Evolutionary conservation across 192 early-diverging fungal species (phyloP).

Genomic region (Ambispora gerdemannii): DNA sequence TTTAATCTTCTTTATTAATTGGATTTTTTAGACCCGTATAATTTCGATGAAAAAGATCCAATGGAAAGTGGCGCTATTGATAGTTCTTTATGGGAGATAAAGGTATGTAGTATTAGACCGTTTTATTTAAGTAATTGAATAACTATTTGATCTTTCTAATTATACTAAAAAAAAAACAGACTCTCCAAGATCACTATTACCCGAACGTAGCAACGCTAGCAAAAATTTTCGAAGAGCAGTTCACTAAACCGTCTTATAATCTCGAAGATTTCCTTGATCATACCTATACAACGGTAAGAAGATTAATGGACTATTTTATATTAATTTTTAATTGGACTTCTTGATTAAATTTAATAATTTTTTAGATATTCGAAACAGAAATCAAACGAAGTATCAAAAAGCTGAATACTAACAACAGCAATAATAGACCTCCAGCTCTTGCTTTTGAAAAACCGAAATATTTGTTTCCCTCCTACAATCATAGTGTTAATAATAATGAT

Average conservation of each 20-base stretch:
- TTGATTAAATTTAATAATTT: constrained; percentile 3
- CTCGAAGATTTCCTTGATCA: constrained; percentile 98
- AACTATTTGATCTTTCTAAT: neutral
- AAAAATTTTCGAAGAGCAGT: constrained; percentile 80
- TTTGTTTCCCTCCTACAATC: constrained; percentile 35
- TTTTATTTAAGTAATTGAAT: neutral
- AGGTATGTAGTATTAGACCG: constrained; percentile 22
- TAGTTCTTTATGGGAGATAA: constrained; percentile 91
- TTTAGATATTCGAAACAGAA: constrained; percentile 59
- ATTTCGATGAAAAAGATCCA: constrained; percentile 66
- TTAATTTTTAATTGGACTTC: neutral
- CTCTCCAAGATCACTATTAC: constrained; percentile 82
- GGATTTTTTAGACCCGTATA: constrained; percentile 50
- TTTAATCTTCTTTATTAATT: neutral
- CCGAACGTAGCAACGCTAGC: constrained; percentile 84
- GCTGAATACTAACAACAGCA: neutral
- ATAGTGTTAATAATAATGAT: neutral
- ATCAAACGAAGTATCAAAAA: constrained; percentile 45
- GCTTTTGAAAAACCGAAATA: constrained; percentile 49
- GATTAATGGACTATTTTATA: neutral
- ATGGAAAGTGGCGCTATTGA: constrained; percentile 75
- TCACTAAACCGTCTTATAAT: constrained; percentile 81
- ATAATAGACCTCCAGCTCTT: constrained; percentile 53
- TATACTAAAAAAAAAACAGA: constrained; percentile 38
- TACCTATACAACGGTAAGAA: constrained; percentile 63